A percentile compares a stretch with the other conserved stretches of the same genome.
Evolutionary conservation across 2,329 filamentous ascomycete genomes (phyloP).

Genomic region (Alternaria metachromatica): DNA sequence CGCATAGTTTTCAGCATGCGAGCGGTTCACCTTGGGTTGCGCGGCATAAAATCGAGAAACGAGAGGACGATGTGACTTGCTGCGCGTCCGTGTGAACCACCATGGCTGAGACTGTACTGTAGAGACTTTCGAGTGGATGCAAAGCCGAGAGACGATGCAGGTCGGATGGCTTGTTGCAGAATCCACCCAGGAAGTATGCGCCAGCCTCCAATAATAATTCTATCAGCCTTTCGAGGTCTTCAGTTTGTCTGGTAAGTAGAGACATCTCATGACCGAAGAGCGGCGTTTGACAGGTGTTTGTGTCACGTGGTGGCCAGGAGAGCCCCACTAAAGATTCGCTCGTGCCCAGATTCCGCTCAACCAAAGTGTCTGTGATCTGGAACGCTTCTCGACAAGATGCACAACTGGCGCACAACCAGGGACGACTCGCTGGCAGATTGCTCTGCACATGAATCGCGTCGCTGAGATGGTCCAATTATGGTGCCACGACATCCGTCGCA

Average conservation of each 20-base stretch:
- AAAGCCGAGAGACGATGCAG: not conserved
- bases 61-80: not conserved
- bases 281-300: not conserved
- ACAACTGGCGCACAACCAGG: not conserved
- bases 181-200: not conserved
- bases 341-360: not conserved
- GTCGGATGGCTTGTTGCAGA: not conserved
- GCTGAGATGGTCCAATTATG: conserved; percentile 1
- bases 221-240: not conserved
- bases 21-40: not conserved
- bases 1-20: not conserved
- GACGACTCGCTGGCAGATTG: conserved; percentile 1
- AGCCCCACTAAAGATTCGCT: not conserved
- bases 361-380: not conserved
- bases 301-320: not conserved
- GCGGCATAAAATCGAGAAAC: not conserved
- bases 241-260: not conserved
- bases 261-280: not conserved
- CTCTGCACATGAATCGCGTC: conserved; percentile 3
- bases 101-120: not conserved
- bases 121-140: not conserved
- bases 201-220: not conserved
- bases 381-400: not conserved
- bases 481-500: conserved; percentile 16
- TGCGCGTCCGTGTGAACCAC: not conserved